These are phyloP conservation scores for Wickerhamomyces sp. DNA, from an alignment of 1,139 yeast species.

Conservation along the genomic window DNA sequence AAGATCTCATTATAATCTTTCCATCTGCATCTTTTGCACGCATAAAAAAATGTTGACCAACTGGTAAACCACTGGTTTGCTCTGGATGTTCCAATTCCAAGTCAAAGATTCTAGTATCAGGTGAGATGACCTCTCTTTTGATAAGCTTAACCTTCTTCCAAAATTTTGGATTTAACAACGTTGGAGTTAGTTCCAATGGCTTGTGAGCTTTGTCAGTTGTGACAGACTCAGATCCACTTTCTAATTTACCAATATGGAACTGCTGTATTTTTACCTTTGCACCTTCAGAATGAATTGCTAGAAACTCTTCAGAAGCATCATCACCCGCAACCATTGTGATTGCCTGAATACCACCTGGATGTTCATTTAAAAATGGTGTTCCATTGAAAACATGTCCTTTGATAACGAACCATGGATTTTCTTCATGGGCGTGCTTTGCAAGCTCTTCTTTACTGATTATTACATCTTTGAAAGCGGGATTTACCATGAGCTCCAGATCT, in stretches of 20 bases:
- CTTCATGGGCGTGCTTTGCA: constrained; percentile 33
- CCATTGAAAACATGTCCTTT: constrained; percentile 54
- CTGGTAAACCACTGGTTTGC: constrained; percentile 43
- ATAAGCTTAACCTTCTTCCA: constrained; percentile 20
- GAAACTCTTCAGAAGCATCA: constrained; percentile 52
- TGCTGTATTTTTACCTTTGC: constrained; percentile 22
- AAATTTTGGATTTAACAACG: constrained; percentile 22
- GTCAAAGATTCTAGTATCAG: constrained; percentile 26
- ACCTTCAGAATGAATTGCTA: constrained; percentile 32
- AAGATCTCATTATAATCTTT: constrained; percentile 32
- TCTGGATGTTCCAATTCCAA: constrained; percentile 26
- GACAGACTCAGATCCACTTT: constrained; percentile 1
- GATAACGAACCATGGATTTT: constrained; percentile 56
- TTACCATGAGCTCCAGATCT: constrained; percentile 22
- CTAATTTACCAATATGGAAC: constrained; percentile 23
- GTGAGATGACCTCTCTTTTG: constrained; percentile 19
- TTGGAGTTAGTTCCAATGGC: constrained; percentile 6
- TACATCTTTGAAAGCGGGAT: constrained; percentile 21
- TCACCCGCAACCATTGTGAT: constrained; percentile 55
- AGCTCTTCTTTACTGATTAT: constrained; percentile 43
- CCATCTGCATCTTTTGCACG: constrained; percentile 28
- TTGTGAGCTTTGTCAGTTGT: neutral
- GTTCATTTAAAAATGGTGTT: constrained; percentile 44
- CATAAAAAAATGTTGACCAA: constrained; percentile 53
- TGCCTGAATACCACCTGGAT: constrained; percentile 58